phyloP scores from a whole-genome alignment of 768 basidiomycete genomes.

The Glaciozyma martinii region DNA sequence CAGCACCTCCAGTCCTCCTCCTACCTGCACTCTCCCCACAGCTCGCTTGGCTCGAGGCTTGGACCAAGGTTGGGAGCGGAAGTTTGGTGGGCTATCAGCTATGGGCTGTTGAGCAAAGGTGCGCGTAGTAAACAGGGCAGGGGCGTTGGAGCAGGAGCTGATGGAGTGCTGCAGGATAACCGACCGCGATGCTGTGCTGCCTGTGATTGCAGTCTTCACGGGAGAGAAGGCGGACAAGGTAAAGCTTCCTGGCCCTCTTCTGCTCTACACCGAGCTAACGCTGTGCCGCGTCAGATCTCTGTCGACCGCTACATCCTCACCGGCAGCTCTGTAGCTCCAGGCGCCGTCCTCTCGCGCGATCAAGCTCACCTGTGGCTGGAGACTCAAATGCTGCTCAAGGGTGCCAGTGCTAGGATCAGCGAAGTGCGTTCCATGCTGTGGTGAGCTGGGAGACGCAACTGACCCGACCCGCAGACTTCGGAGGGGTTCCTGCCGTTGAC shows the following conservation, averaged over 20 bases:
- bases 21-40: neutral
- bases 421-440: neutral
- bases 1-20: neutral
- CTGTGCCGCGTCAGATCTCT: neutral
- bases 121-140: neutral
- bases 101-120: slow-evolving; percentile 5
- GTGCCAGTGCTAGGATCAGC: neutral
- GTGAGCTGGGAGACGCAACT: too few species aligned
- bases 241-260: neutral
- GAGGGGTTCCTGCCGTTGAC: neutral
- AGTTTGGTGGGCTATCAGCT: neutral
- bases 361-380: neutral
- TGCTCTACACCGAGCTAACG: neutral
- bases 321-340: neutral
- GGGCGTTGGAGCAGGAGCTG: neutral
- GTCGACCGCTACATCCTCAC: neutral
- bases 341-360: neutral
- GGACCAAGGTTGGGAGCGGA: neutral
- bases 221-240: slow-evolving; percentile 8
- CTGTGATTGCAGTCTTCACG: slow-evolving; percentile 7
- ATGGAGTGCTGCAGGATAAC: neutral
- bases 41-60: neutral
- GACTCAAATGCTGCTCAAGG: neutral
- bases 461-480: neutral
- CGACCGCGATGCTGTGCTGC: neutral